Evolutionary conservation across 75 land plant genomes (phyloP), one percentile per base, ranked within the genome.

Genomic region (Chamaecyparis obtusa): DNA sequence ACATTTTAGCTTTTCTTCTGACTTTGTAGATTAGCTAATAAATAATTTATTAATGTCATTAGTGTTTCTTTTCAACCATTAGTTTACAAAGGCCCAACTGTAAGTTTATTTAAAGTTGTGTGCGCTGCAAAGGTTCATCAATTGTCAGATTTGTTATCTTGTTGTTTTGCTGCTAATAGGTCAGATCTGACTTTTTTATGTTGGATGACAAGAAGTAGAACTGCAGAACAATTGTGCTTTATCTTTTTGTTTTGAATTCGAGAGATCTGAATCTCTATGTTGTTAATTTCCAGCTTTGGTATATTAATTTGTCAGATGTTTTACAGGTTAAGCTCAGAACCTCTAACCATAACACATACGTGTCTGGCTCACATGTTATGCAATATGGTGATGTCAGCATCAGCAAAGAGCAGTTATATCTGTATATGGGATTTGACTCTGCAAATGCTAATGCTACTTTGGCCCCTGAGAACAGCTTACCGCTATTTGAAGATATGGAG

Each of bases 301-400:
- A 10, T 15, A 83, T 49, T 83, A 54, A 83, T 49, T 5, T 27
- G 48, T 30, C 56, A 15, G 46, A 5, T 83, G 33, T 49, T 49
- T 24, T 94, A 78, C 89, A 97, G 99, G 98, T 97, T 16, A 98
- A 96, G 86, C 78, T 49, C 21, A 91, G 99, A 86, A 98, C 99
- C 16, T 94, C 98, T 7, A 93, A 97, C 88, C 87, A 84, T 85
- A 90, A 95, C 87, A 94, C 94, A 14, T 96, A 91, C 83, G 86
- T 14, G 43, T 37, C 90, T 41, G 99, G 99, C 15, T 98, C 99
- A 5, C 99, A 98, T 89, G 99, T 98, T n/a, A 96, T 98, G 99
- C 92, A 95, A 88, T 98, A 96, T 89, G 99, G 99, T 6, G 92
- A 91, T 82, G 80, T 43, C 72, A 87, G 83, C 82, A 89, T 96